A percentile compares a stretch with the other conserved stretches of the same genome.
Evolutionary conservation across 495 filamentous ascomycete genomes (phyloP).

Genomic region (Bathelium albidoporum): DNA sequence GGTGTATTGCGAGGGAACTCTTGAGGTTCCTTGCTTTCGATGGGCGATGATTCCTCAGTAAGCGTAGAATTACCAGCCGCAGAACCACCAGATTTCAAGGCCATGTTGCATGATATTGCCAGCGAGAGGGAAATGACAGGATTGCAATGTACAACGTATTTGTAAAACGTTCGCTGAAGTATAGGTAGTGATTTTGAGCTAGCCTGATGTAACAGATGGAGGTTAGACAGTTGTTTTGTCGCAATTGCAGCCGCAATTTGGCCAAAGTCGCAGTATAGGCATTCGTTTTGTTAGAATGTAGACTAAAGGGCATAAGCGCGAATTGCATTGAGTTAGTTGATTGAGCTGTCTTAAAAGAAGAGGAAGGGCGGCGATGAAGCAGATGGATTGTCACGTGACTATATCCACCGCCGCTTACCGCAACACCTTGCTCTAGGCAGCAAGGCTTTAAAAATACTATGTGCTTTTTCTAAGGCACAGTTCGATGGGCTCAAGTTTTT

Average conservation of each 20-base stretch:
- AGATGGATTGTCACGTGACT: no score
- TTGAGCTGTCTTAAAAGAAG: no score
- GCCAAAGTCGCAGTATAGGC: background rate
- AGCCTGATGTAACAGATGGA: background rate
- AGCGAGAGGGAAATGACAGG: background rate
- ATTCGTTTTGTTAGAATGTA: background rate
- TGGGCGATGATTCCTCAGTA: background rate
- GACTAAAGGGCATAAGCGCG: no score
- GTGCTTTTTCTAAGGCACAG: background rate
- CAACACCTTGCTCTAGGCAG: background rate
- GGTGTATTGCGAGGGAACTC: background rate
- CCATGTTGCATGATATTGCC: background rate
- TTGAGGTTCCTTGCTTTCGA: background rate
- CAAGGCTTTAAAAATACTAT: background rate
- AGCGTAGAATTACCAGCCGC: background rate
- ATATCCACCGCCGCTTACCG: no score
- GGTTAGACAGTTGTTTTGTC: background rate
- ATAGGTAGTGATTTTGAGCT: background rate
- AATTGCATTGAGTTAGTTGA: no score
- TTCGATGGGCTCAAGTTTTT: background rate
- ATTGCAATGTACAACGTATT: background rate
- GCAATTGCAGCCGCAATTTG: background rate
- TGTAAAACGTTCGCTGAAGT: background rate
- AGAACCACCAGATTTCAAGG: no score
- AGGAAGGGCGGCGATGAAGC: no score